These are phyloP conservation scores for Mucor circinelloides DNA, from an alignment of 371 early-diverging fungal species.

Conservation along the genomic window DNA sequence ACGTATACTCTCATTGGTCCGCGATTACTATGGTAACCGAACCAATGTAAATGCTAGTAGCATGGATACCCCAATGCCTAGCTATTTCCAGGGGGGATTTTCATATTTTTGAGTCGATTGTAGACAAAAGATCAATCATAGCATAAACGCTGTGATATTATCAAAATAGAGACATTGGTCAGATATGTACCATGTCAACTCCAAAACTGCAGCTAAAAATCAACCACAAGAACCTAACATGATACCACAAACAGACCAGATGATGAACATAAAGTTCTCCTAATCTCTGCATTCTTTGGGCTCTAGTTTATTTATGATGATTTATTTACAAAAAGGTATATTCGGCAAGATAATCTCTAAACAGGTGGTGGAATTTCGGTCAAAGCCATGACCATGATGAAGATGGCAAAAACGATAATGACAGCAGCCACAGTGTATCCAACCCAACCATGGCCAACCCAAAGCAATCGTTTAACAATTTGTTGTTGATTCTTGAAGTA, in stretches of 20 bases:
- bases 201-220: background rate
- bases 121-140: background rate
- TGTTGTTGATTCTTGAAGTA: constrained; percentile 44
- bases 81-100: background rate
- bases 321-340: constrained; percentile 6
- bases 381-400: constrained; percentile 42
- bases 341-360: background rate
- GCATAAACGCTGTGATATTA: background rate
- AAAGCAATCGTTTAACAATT: constrained; percentile 31
- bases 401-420: constrained; percentile 40
- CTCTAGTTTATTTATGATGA: background rate
- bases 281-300: background rate
- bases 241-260: background rate
- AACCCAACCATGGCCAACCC: constrained; percentile 46
- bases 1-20: background rate
- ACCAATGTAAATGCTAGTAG: background rate
- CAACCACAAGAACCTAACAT: background rate
- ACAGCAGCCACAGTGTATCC: constrained; percentile 39
- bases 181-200: background rate
- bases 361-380: constrained; percentile 17
- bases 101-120: background rate
- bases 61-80: background rate
- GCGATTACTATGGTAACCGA: background rate
- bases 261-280: background rate
- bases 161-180: background rate